These are phyloP conservation scores for Boletus subparvulus DNA, from an alignment of 768 basidiomycete genomes.

Conservation along the genomic window DNA sequence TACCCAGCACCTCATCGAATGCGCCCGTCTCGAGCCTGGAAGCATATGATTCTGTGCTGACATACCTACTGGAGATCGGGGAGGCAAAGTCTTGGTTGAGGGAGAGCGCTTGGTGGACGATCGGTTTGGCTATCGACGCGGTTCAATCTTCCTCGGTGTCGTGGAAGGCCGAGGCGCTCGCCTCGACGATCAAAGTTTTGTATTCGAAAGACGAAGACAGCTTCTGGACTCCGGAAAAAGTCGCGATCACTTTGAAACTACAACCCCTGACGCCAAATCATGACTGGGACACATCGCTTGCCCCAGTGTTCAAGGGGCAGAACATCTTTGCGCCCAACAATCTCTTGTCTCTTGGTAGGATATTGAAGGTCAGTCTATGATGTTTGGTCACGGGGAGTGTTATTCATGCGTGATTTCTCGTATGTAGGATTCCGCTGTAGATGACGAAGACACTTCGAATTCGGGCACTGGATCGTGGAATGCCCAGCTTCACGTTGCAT, in stretches of 20 bases:
- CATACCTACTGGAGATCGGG: constrained; percentile 64
- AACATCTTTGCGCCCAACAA: constrained; percentile 72
- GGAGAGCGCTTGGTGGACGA: constrained; percentile 88
- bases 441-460: constrained; percentile 55
- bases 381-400: not conserved
- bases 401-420: constrained; percentile 7
- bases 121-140: constrained; percentile 62
- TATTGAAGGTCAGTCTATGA: constrained; percentile 66
- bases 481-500: constrained; percentile 88
- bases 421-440: constrained; percentile 53
- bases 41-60: constrained; percentile 58
- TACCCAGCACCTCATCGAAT: constrained; percentile 52
- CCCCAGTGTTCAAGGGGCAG: constrained; percentile 74
- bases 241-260: constrained; percentile 74
- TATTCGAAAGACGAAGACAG: constrained; percentile 35
- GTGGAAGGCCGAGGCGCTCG: constrained; percentile 71
- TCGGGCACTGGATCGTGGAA: constrained; percentile 69
- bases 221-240: constrained; percentile 84
- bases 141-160: constrained; percentile 55
- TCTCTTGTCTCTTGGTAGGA: constrained; percentile 65
- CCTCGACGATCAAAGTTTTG: constrained; percentile 47
- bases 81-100: constrained; percentile 87
- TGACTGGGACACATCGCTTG: constrained; percentile 64
- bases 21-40: constrained; percentile 55
- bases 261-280: constrained; percentile 58